phyloP scores from a whole-genome alignment of 2,329 filamentous ascomycete species.

The Penicillium sp. region DNA sequence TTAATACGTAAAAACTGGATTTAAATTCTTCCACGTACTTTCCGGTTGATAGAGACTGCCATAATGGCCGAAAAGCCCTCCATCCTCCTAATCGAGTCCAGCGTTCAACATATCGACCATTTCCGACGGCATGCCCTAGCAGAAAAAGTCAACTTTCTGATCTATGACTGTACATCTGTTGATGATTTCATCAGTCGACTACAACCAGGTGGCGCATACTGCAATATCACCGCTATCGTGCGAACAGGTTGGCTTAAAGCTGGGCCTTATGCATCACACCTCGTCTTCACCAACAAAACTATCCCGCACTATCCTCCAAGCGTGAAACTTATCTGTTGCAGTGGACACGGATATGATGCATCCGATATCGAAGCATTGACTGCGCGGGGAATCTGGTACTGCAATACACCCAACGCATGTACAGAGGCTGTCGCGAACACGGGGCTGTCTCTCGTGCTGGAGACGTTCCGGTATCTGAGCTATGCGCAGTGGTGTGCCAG shows the following conservation, averaged over 20 bases:
- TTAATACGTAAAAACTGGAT: background rate
- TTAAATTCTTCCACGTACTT: background rate
- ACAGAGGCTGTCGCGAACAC: constrained; percentile 11
- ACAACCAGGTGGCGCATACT: constrained; percentile 25
- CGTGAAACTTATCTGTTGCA: constrained; percentile 6
- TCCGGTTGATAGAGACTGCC: constrained; percentile 5
- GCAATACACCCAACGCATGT: constrained; percentile 10
- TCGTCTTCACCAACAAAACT: constrained; percentile 22
- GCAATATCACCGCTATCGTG: constrained; percentile 26
- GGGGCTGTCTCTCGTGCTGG: constrained; percentile 11
- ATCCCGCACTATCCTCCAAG: constrained; percentile 14
- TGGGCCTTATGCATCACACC: constrained; percentile 25
- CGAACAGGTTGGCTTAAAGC: constrained; percentile 31
- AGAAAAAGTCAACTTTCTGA: constrained; percentile 14
- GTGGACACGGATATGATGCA: constrained; percentile 10
- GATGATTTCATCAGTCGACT: constrained; percentile 19
- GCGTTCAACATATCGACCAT: constrained; percentile 9
- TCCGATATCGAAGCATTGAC: constrained; percentile 9
- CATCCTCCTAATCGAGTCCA: constrained; percentile 8
- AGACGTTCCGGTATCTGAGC: constrained; percentile 16
- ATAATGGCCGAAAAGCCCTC: constrained; percentile 7
- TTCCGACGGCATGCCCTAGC: constrained; percentile 6
- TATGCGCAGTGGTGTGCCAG: constrained; percentile 14
- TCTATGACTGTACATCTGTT: constrained; percentile 10
- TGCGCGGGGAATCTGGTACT: constrained; percentile 9